Percentiles rank a stretch among this genome's conserved stretches.
These are phyloP conservation scores for Xylaria curta DNA, from an alignment of 495 filamentous ascomycete species.

Conservation along the genomic window DNA sequence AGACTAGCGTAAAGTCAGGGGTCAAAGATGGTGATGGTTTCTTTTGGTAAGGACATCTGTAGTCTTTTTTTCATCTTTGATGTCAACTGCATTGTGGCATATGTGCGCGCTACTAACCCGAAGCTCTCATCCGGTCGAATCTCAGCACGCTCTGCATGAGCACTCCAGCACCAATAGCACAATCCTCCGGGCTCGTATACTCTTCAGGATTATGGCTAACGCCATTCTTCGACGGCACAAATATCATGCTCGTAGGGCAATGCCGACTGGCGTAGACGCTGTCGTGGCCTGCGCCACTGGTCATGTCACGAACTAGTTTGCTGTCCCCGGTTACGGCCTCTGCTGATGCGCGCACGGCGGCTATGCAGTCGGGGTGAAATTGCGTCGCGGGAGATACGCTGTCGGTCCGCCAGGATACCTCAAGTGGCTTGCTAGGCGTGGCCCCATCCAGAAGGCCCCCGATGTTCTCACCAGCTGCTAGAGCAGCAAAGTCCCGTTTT, in stretches of 20 bases:
- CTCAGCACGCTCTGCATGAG: constrained; percentile 47
- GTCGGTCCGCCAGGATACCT: constrained; percentile 41
- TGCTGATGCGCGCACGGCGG: constrained; percentile 68
- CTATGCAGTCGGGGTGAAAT: constrained; percentile 75
- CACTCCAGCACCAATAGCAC: constrained; percentile 45
- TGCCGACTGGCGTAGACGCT: constrained; percentile 46
- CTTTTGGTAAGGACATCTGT: too few relatives aligned
- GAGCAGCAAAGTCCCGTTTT: constrained; percentile 37
- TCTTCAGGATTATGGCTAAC: constrained; percentile 57
- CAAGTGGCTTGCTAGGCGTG: constrained; percentile 32
- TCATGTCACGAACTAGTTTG: constrained; percentile 53
- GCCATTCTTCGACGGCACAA: constrained; percentile 55
- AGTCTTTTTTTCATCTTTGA: too few relatives aligned
- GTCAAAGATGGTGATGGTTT: too few relatives aligned
- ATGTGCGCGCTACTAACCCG: neutral
- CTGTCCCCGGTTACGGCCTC: constrained; percentile 51
- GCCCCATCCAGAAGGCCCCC: constrained; percentile 28
- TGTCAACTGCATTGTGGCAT: too few relatives aligned
- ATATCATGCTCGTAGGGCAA: constrained; percentile 59
- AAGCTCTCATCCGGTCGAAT: constrained; percentile 42
- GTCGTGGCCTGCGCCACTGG: constrained; percentile 67
- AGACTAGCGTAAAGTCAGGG: too few relatives aligned
- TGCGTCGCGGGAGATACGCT: constrained; percentile 63
- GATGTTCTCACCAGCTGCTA: constrained; percentile 37
- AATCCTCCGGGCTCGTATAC: constrained; percentile 54